Percentiles rank a stretch among this genome's conserved stretches.
Conservation (phyloP, 495 filamentous ascomycete genomes). For the Bathelium albidoporum region DNA sequence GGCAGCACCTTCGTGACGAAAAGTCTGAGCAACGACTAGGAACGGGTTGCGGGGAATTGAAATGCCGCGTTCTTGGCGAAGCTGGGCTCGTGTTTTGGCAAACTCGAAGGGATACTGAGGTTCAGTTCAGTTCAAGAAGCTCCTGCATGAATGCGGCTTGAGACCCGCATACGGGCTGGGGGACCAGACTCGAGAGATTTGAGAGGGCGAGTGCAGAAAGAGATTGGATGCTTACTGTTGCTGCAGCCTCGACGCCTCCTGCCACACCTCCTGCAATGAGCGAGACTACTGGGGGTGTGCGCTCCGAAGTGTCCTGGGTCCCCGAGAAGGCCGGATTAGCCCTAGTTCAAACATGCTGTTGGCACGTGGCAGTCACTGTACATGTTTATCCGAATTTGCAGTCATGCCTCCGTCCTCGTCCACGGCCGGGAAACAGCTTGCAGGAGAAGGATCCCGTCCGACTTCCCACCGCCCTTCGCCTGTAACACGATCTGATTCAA, state of each 20-base stretch:
- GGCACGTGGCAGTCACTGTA: background rate
- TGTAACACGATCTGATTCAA: constrained; percentile 5
- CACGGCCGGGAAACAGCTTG: background rate
- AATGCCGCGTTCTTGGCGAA: constrained; percentile 37
- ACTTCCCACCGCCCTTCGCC: background rate
- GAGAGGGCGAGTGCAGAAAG: background rate
- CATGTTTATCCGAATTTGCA: background rate
- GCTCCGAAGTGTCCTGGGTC: constrained; percentile 8
- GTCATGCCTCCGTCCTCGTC: background rate
- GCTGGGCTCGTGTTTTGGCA: constrained; percentile 55
- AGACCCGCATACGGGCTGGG: background rate
- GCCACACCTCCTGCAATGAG: constrained; percentile 20
- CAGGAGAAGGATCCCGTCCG: background rate
- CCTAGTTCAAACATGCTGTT: background rate
- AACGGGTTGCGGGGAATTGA: constrained; percentile 43
- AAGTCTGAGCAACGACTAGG: constrained; percentile 38
- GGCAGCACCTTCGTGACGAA: constrained; percentile 43
- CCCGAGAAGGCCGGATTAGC: background rate
- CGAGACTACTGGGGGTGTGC: constrained; percentile 20
- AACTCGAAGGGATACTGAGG: constrained; percentile 56
- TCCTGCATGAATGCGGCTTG: background rate
- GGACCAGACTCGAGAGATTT: background rate
- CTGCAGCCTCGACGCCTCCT: constrained; percentile 18
- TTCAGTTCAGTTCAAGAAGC: background rate
- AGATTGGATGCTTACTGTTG: constrained; percentile 13